A percentile compares a stretch with the other conserved stretches of the same genome.
phyloP scores from a whole-genome alignment of 2,329 filamentous ascomycete species.

The Tolypocladium amazonense region DNA sequence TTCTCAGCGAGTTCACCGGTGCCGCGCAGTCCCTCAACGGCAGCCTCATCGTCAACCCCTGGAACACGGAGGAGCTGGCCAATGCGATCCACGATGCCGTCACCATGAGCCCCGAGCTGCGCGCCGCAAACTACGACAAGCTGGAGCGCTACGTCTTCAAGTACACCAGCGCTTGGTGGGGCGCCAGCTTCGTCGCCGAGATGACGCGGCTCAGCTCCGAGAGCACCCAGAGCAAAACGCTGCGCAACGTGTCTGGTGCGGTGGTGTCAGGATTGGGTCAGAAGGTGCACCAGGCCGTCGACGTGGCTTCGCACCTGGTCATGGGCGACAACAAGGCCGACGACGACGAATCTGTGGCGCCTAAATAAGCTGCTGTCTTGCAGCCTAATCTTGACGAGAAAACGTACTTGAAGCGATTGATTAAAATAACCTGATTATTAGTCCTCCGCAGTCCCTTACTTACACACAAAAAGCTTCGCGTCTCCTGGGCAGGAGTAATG shows the following conservation, averaged over 20 bases:
- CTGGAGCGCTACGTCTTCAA: constrained; percentile 93
- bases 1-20: constrained; percentile 92
- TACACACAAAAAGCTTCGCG: background rate
- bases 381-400: background rate
- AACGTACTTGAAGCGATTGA: background rate
- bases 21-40: constrained; percentile 92
- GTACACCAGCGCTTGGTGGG: constrained; percentile 97
- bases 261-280: constrained; percentile 19
- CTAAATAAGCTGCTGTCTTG: background rate
- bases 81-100: constrained; percentile 93
- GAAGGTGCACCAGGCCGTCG: constrained; percentile 14
- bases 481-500: background rate
- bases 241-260: constrained; percentile 29
- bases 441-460: no score
- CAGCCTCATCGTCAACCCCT: constrained; percentile 90
- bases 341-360: constrained; percentile 3
- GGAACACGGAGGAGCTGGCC: constrained; percentile 94
- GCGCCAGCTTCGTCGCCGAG: constrained; percentile 82
- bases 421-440: background rate
- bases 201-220: constrained; percentile 45
- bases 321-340: constrained; percentile 1
- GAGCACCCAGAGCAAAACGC: constrained; percentile 25
- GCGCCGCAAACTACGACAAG: constrained; percentile 79
- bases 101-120: constrained; percentile 85
- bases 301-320: constrained; percentile 9